Base-by-base conservation (phyloP, 805 yeast species). In the Brettanomyces nanus region DNA sequence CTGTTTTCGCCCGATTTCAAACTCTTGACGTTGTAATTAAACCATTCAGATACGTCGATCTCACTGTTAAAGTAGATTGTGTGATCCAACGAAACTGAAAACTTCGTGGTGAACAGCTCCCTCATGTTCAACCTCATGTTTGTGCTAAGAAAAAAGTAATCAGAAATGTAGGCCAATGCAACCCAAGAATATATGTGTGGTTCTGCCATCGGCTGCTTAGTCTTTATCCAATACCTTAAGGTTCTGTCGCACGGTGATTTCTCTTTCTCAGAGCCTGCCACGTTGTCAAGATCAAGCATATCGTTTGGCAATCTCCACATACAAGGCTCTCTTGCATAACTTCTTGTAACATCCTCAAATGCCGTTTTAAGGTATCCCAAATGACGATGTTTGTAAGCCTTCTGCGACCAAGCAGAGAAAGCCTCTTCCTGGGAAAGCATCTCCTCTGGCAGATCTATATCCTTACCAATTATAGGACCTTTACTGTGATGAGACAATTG, bases 41-140 rank as follows among this genome's bases (percentile, higher is more conserved):
- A 56, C 77, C 80, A 79, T 4, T 43, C 36, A 19, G 45, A 40
- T 5, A 49, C 44, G 29, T 74, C 65, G 41, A 75, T 66, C 38
- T 70, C 75, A 14, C 59, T 57, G 51, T 79, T 85, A 61, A 81
- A 78, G 53, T 77, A 77, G 23, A 83, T 68, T 0, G 77, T 59
- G 51, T 81, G 87, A 46, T 80, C 87, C 44, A 81, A 55, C 18
- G 83, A 75, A 3, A 77, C 79, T 13, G 77, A 70, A 44, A 74
- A 68, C 27, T 65, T 66, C 14, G 72, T 63, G 17, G 69, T 62
- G 41, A 63, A 65, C 53, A 69, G 49, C 18, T 67, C 68, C 30
- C 68, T 55, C 37, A 72, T 53, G 38, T 76, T 68, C 37, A 72
- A 59, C 41, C 80, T 66, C 46, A 73, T 74, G 25, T 75, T 59